A percentile compares a stretch with the other conserved stretches of the same genome.
Conservation (phyloP, 257 asterid species). For the Nicotiana noctiflora region DNA sequence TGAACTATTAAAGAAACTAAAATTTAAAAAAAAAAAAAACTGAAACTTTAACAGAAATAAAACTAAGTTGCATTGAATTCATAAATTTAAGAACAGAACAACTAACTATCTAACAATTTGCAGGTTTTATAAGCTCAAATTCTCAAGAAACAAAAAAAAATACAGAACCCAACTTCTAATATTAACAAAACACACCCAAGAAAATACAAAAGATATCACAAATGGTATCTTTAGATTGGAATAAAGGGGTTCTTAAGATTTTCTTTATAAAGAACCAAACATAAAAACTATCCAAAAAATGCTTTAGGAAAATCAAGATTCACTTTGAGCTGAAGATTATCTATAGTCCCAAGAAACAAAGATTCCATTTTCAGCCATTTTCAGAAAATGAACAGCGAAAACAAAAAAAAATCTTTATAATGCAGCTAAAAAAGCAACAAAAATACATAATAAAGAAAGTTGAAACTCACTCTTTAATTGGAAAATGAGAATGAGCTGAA, state of each 20-base stretch:
- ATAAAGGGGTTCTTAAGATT: not conserved
- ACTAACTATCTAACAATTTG: not conserved
- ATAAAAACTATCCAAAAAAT: not conserved
- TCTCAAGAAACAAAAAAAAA: not conserved
- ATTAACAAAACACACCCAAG: not conserved
- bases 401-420: not conserved
- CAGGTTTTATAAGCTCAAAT: not conserved
- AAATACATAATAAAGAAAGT: not conserved
- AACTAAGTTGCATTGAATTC: not conserved
- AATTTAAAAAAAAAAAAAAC: not conserved
- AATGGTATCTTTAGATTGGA: not conserved
- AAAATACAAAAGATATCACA: not conserved
- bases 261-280: not conserved
- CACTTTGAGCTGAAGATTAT: not conserved
- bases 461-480: conserved; percentile 15
- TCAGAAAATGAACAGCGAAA: not conserved
- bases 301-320: not conserved
- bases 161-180: not conserved
- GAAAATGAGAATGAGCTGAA: not conserved
- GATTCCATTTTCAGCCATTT: not conserved
- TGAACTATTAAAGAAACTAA: not conserved
- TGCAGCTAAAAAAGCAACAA: not conserved
- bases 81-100: not conserved
- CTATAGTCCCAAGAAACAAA: not conserved
- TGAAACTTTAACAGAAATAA: not conserved